phyloP scores from a whole-genome alignment of 2,329 filamentous ascomycete species.

The Rosellinia necatrix region DNA sequence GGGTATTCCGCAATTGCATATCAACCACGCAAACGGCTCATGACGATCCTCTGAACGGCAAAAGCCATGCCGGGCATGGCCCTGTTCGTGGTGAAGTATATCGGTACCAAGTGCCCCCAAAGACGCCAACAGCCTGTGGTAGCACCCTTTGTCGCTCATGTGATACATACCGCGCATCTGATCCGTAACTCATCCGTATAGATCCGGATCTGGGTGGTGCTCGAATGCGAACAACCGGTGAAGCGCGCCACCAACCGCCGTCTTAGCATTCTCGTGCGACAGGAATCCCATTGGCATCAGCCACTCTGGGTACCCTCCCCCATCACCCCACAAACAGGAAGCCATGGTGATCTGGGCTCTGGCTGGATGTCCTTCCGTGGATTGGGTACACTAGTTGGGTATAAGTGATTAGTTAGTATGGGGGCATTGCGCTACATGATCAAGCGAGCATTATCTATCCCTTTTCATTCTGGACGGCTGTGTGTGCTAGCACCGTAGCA shows the following conservation, averaged over 20 bases:
- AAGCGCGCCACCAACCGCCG: neutral
- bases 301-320: neutral
- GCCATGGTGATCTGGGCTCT: neutral
- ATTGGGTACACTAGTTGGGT: neutral
- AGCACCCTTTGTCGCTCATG: neutral
- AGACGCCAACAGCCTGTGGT: neutral
- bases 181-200: neutral
- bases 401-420: too few relatives aligned
- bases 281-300: conserved; percentile 15
- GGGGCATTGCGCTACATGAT: too few relatives aligned
- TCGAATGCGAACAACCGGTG: conserved; percentile 3
- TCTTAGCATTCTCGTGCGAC: neutral
- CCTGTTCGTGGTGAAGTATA: too few relatives aligned
- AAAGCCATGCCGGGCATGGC: too few relatives aligned
- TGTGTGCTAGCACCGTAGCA: too few relatives aligned
- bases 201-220: neutral
- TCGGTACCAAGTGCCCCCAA: too few relatives aligned
- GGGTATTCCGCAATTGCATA: too few relatives aligned
- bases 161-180: conserved; percentile 16
- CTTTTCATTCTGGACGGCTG: too few relatives aligned
- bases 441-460: too few relatives aligned
- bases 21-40: too few relatives aligned
- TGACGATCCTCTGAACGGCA: too few relatives aligned
- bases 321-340: too few relatives aligned
- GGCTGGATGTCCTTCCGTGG: neutral